These are phyloP conservation scores for Erysimum pusillum DNA, from an alignment of 441 rosid species.

Conservation along the genomic window DNA sequence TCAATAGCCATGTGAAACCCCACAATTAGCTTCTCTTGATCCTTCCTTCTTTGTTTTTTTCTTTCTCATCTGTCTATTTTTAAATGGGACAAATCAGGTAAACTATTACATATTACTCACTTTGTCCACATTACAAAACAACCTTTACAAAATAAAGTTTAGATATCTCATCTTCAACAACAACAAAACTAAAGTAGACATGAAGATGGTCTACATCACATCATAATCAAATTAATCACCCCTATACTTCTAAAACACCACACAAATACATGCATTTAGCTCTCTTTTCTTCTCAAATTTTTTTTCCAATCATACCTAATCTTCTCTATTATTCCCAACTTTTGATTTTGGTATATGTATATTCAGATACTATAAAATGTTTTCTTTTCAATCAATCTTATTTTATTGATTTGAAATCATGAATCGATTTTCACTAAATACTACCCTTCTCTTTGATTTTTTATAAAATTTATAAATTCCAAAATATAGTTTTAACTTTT, in stretches of 20 bases:
- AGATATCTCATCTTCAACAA: slow-evolving; percentile 35
- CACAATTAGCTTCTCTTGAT: not conserved
- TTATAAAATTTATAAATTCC: not conserved
- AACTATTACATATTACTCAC: not conserved
- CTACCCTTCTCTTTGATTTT: not conserved
- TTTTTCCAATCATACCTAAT: slow-evolving; percentile 49
- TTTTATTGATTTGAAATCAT: no score
- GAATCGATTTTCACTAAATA: no score
- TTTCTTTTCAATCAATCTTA: not conserved
- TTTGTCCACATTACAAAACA: slow-evolving; percentile 25
- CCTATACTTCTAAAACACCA: slow-evolving; percentile 51
- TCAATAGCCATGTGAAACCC: slow-evolving; percentile 10
- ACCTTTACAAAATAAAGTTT: slow-evolving; percentile 31
- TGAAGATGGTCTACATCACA: slow-evolving; percentile 47
- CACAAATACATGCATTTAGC: slow-evolving; percentile 52
- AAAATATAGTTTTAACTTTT: no score
- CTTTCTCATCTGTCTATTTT: not conserved
- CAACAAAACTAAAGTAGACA: slow-evolving; percentile 47
- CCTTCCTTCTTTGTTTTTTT: not conserved
- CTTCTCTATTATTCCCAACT: slow-evolving; percentile 40
- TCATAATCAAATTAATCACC: slow-evolving; percentile 57
- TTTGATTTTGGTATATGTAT: slow-evolving; percentile 22
- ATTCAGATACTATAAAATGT: not conserved
- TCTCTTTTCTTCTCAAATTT: slow-evolving; percentile 37
- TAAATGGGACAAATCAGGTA: not conserved